A percentile compares a stretch with the other conserved stretches of the same genome.
Evolutionary conservation across 2,329 filamentous ascomycete genomes (phyloP).

Genomic region (Alternaria atra): DNA sequence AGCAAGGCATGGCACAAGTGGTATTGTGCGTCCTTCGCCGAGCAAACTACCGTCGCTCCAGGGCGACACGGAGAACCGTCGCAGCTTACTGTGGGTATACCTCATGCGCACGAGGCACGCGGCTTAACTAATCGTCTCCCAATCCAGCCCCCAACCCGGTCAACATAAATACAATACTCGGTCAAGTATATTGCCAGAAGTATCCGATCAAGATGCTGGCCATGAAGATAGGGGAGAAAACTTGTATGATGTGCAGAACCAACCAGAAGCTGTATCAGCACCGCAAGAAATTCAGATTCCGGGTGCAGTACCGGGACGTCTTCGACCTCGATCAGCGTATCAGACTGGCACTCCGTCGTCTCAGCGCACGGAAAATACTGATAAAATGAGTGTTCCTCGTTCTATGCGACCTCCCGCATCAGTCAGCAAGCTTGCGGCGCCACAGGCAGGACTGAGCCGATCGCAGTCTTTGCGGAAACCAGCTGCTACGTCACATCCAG

Average conservation of each 20-base stretch:
- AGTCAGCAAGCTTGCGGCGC: slow-evolving; percentile 29
- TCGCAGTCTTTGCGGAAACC: slow-evolving; percentile 46
- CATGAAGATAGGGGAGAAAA: background rate
- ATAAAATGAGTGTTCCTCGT: slow-evolving; percentile 17
- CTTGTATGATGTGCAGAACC: background rate
- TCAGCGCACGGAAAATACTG: slow-evolving; percentile 13
- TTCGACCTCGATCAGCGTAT: slow-evolving; percentile 44
- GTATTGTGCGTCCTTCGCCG: slow-evolving; percentile 9
- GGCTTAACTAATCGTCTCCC: background rate
- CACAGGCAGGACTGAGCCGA: slow-evolving; percentile 31
- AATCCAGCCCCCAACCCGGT: slow-evolving; percentile 39
- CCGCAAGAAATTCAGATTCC: slow-evolving; percentile 6
- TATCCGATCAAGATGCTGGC: slow-evolving; percentile 6
- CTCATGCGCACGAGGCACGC: background rate
- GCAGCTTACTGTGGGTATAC: slow-evolving; percentile 37
- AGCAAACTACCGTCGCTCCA: slow-evolving; percentile 14
- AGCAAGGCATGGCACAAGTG: background rate
- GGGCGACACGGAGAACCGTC: slow-evolving; percentile 26
- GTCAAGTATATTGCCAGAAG: slow-evolving; percentile 13
- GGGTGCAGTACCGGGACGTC: slow-evolving; percentile 20
- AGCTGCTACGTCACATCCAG: slow-evolving; percentile 25
- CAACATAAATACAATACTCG: slow-evolving; percentile 31
- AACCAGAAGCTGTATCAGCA: background rate
- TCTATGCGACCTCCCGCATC: slow-evolving; percentile 30
- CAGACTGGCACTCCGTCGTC: slow-evolving; percentile 27